Evolutionary conservation across 768 basidiomycete genomes (phyloP).

Genomic region (Kwoniella pini): DNA sequence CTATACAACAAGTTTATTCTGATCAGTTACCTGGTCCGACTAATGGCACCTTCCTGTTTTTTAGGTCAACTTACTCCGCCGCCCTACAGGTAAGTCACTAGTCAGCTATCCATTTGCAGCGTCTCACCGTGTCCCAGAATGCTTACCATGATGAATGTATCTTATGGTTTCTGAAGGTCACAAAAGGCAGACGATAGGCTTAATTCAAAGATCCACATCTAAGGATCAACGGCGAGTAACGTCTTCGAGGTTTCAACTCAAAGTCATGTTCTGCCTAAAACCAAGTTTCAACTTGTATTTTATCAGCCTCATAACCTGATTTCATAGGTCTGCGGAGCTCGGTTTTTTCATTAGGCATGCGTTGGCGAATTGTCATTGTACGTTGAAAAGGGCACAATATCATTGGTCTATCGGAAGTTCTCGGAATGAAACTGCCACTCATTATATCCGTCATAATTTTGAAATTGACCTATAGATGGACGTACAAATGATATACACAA

Average conservation of each 20-base stretch:
- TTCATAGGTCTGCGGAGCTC: too few relatives aligned
- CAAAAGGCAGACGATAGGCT: background rate
- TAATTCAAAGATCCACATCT: background rate
- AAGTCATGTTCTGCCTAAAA: too few relatives aligned
- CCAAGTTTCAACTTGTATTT: too few relatives aligned
- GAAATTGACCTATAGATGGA: constrained; percentile 1
- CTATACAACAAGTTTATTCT: constrained; percentile 9
- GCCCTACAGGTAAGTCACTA: constrained; percentile 10
- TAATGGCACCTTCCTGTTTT: background rate
- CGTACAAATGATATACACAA: background rate
- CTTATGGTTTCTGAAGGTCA: background rate
- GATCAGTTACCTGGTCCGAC: background rate
- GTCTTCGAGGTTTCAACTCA: background rate
- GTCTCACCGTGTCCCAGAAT: background rate
- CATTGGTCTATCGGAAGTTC: constrained; percentile 24
- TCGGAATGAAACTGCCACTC: constrained; percentile 13
- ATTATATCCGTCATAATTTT: constrained; percentile 2
- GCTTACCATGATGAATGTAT: constrained; percentile 22
- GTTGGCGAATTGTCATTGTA: too few relatives aligned
- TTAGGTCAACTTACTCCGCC: constrained; percentile 25
- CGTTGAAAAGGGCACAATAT: constrained; percentile 5
- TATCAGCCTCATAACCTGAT: too few relatives aligned
- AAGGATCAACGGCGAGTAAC: background rate
- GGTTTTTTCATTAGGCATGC: too few relatives aligned
- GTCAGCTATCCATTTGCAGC: background rate